Conservation (phyloP, 1,139 yeast species). For the Candida sanyaensis region DNA sequence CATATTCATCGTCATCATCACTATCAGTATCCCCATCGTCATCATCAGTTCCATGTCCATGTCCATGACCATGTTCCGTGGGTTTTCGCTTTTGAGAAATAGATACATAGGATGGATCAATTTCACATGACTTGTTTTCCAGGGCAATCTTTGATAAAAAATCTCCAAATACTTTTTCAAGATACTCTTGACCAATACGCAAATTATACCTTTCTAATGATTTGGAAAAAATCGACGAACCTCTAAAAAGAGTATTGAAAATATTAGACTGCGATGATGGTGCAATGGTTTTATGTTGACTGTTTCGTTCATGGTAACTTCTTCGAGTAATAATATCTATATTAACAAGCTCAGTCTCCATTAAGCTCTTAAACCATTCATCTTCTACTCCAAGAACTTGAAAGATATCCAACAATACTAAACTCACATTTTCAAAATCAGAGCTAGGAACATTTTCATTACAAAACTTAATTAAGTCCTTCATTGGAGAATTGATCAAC, state of each 20-base stretch:
- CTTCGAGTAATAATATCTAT: constrained; percentile 50
- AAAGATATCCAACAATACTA: constrained; percentile 61
- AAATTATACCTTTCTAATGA: constrained; percentile 77
- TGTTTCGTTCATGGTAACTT: constrained; percentile 31
- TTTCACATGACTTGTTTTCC: constrained; percentile 62
- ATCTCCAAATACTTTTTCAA: constrained; percentile 71
- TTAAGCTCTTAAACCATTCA: constrained; percentile 68
- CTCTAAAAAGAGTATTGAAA: constrained; percentile 79
- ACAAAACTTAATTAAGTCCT: constrained; percentile 49
- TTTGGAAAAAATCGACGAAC: constrained; percentile 79
- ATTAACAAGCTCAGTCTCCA: constrained; percentile 60
- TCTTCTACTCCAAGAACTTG: constrained; percentile 65
- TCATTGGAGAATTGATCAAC: constrained; percentile 53
- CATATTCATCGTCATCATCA: constrained; percentile 29
- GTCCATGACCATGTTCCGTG: no score
- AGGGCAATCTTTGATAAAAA: constrained; percentile 59
- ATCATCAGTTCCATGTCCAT: constrained; percentile 18
- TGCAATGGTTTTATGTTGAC: constrained; percentile 14
- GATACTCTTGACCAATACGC: constrained; percentile 76
- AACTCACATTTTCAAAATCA: constrained; percentile 56
- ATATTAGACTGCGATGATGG: constrained; percentile 42
- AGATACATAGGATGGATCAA: constrained; percentile 64
- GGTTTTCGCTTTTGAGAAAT: constrained; percentile 38
- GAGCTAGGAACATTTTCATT: constrained; percentile 43
- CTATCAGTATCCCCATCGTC: constrained; percentile 22